phyloP scores from a whole-genome alignment of 2,329 filamentous ascomycete genomes.

The Curvularia verruculosa region DNA sequence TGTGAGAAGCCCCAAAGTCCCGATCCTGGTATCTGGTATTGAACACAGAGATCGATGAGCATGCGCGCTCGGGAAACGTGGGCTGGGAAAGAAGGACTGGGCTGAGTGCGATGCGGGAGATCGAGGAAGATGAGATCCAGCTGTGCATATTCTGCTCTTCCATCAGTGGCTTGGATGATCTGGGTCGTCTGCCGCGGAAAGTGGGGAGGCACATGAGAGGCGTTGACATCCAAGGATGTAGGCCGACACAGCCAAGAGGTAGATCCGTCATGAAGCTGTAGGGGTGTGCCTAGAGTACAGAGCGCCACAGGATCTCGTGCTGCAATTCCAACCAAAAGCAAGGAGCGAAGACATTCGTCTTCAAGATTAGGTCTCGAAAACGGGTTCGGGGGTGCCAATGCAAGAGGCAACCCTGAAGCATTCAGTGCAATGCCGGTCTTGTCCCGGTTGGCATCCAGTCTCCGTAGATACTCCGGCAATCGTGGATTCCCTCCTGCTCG shows the following conservation, averaged over 20 bases:
- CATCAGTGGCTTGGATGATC: conserved; percentile 40
- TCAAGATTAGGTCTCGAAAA: conserved; percentile 43
- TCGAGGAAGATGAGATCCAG: conserved; percentile 51
- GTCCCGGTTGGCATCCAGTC: conserved; percentile 53
- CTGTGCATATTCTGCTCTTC: conserved; percentile 48
- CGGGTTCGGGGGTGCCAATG: conserved; percentile 37
- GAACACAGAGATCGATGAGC: conserved; percentile 46
- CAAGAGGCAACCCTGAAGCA: conserved; percentile 49
- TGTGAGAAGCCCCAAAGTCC: conserved; percentile 39
- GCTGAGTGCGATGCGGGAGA: conserved; percentile 35
- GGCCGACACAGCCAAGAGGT: conserved; percentile 44
- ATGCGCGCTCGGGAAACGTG: conserved; percentile 41
- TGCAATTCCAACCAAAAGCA: conserved; percentile 50
- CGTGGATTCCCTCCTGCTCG: conserved; percentile 52
- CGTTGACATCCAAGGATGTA: conserved; percentile 30
- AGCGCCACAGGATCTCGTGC: conserved; percentile 51
- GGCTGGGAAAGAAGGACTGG: conserved; percentile 35
- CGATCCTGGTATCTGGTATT: conserved; percentile 29
- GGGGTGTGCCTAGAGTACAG: conserved; percentile 45
- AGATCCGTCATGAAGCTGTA: conserved; percentile 42
- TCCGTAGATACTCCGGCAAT: conserved; percentile 48
- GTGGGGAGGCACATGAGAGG: conserved; percentile 12
- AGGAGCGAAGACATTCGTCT: conserved; percentile 51
- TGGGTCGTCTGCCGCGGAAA: conserved; percentile 20
- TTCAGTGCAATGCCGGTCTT: conserved; percentile 53